Base-by-base conservation (phyloP, 345 rosid species). In the Psidium friedrichsthalianum region DNA sequence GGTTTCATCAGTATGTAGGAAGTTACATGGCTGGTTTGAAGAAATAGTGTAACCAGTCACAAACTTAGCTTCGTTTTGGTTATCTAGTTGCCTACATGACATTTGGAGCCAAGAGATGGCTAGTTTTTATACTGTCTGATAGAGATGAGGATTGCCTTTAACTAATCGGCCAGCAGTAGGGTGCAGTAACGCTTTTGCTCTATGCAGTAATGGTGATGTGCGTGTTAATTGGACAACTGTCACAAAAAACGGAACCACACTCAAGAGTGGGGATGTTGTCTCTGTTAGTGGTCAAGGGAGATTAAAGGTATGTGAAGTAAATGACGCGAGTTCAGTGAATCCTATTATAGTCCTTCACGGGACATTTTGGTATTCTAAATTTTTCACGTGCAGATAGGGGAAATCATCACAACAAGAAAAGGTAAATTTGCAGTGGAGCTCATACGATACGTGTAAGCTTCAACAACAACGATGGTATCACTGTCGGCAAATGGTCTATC, bases 201-300 rank as follows among this genome's bases (percentile, higher is more conserved):
- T 47, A 49, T 88, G 86, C 87, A 95, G 99, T 85, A 93, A 86
- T 24, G 92, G 92, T 32, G 98, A 97, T 82, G 96, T 97, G 74
- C 95, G 98, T 44, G 94, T 95, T 89, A 97, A 97, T 81, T 97
- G 98, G 98, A 84, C 83, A 14, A 93, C 95, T 0, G 86, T 94
- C 52, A 93, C 96, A 9, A 95, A 97, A 92, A 97, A 94, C 25
- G 96, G 96, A 82, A 89, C 93, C 29, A 89, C 86, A 0, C 91
- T 97, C 18, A 95, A 91, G 92, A 92, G 93, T 3, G 98, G 98
- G 85, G 98, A 97, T 90, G 53, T 95, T 84, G 92, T 97, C 89
- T 97, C 99, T 3, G 93, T 95, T 44, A 94, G 95, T 2, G 98
- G 98, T n/a, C 92, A 93, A 90, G 99, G 99, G 87, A 93, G 99